Percentiles rank a stretch among this genome's conserved stretches.
phyloP scores from a whole-genome alignment of 441 rosid species.

The Bruguiera hainesii region DNA sequence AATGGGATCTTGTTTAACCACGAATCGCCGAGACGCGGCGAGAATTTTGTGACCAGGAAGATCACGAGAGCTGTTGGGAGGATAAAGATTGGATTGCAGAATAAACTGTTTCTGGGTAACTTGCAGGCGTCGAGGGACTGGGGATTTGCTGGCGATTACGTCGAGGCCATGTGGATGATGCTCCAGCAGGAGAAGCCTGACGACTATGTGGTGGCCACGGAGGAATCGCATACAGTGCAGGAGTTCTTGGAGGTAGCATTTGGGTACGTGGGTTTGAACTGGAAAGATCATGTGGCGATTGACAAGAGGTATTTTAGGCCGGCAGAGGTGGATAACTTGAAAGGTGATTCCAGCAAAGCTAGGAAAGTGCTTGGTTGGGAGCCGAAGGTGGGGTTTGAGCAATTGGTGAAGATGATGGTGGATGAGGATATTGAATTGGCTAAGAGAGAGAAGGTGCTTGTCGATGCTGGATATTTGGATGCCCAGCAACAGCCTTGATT shows the following conservation, averaged over 20 bases:
- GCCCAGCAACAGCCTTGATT: constrained; percentile 78
- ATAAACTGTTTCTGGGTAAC: constrained; percentile 75
- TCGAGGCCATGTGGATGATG: constrained; percentile 97
- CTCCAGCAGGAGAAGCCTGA: constrained; percentile 88
- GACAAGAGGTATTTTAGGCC: constrained; percentile 88
- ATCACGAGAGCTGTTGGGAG: constrained; percentile 83
- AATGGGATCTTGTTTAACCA: constrained; percentile 88
- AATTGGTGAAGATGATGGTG: constrained; percentile 92
- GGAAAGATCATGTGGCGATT: constrained; percentile 86
- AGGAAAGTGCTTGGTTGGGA: constrained; percentile 73
- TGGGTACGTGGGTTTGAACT: constrained; percentile 73
- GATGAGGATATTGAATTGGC: constrained; percentile 75
- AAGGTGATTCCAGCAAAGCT: constrained; percentile 76
- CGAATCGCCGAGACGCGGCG: constrained; percentile 79
- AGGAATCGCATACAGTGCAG: constrained; percentile 90
- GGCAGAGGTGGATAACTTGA: constrained; percentile 71
- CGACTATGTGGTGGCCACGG: constrained; percentile 94
- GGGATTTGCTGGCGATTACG: constrained; percentile 92
- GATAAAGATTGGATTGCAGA: constrained; percentile 76
- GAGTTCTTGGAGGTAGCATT: constrained; percentile 85
- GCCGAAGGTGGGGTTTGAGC: constrained; percentile 77
- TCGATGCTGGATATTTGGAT: constrained; percentile 85
- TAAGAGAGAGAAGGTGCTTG: constrained; percentile 85
- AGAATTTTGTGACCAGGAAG: constrained; percentile 81
- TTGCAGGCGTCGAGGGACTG: constrained; percentile 86